phyloP scores from a whole-genome alignment of 257 asterid species.

The Knoxia roxburghii region DNA sequence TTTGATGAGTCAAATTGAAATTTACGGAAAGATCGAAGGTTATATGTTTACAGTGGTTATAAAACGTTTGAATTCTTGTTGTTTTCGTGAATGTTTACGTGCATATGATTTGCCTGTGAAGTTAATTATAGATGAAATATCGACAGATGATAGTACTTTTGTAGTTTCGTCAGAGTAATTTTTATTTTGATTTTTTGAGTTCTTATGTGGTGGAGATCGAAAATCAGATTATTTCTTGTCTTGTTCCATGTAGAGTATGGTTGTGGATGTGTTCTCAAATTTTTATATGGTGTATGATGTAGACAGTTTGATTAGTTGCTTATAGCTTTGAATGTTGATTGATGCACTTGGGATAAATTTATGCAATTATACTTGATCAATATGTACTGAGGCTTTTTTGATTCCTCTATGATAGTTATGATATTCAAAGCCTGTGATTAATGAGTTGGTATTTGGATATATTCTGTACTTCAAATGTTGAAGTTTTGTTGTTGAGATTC shows the following conservation, averaged over 20 bases:
- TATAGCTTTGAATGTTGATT: background rate
- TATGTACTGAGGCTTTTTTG: too few relatives aligned
- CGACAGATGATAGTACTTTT: background rate
- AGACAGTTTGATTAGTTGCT: too few relatives aligned
- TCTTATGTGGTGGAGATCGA: background rate
- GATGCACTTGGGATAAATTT: too few relatives aligned
- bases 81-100: background rate
- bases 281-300: too few relatives aligned
- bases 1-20: background rate
- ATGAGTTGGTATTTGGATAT: background rate
- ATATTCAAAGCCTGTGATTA: background rate
- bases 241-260: background rate
- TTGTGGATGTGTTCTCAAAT: background rate
- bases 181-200: background rate
- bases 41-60: background rate
- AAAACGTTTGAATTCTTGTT: background rate
- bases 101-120: background rate
- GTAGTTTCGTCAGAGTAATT: background rate
- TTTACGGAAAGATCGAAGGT: conserved; percentile 9
- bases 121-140: background rate
- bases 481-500: background rate
- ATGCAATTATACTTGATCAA: too few relatives aligned
- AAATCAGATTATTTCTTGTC: background rate
- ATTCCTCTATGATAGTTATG: too few relatives aligned
- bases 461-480: too few relatives aligned